phyloP scores from a whole-genome alignment of 768 basidiomycete genomes.

The Macrolepiota dolichaula region DNA sequence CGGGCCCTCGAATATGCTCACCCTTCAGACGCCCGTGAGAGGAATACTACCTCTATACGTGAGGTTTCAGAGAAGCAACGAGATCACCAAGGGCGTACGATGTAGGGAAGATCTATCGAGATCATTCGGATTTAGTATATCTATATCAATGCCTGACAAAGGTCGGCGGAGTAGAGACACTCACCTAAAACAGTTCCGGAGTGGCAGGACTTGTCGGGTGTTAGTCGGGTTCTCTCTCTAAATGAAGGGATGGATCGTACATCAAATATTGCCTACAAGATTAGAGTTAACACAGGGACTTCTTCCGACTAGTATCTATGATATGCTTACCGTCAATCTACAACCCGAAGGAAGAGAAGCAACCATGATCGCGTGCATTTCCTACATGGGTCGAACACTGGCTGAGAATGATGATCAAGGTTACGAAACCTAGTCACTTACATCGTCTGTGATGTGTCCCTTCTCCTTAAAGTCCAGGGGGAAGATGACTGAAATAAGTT shows the following conservation, averaged over 20 bases:
- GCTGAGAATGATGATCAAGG: neutral
- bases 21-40: constrained; percentile 53
- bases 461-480: constrained; percentile 79
- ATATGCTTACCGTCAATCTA: constrained; percentile 42
- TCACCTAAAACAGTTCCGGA: constrained; percentile 51
- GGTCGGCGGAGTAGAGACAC: constrained; percentile 9
- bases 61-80: neutral
- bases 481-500: constrained; percentile 62
- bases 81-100: constrained; percentile 28
- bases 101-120: constrained; percentile 42
- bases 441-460: constrained; percentile 77
- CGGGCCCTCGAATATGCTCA: constrained; percentile 30
- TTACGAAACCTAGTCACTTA: constrained; percentile 20
- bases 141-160: neutral
- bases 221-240: neutral
- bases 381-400: constrained; percentile 24
- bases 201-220: constrained; percentile 38
- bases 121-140: neutral
- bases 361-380: constrained; percentile 49
- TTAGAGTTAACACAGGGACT: neutral
- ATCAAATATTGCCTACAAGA: constrained; percentile 47
- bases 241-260: constrained; percentile 25
- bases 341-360: constrained; percentile 43
- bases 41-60: constrained; percentile 42
- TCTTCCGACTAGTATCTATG: neutral